Evolutionary conservation across 1,284 basidiomycete genomes (phyloP).

Genomic region (Exsudoporus floridanus): DNA sequence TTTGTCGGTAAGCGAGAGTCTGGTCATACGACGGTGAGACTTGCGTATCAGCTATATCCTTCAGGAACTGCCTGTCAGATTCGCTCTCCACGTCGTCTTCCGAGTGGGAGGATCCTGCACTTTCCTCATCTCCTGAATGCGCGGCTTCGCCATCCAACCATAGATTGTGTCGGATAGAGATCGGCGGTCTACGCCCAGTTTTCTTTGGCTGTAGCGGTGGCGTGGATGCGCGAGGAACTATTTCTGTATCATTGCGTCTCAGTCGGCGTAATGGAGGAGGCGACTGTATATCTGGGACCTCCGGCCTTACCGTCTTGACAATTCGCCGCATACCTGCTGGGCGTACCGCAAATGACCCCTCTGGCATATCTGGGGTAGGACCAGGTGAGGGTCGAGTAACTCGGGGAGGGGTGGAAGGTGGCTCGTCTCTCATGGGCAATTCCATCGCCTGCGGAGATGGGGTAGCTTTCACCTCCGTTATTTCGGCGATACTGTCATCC

Average conservation of each 20-base stretch:
- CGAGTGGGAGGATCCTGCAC: constrained; percentile 56
- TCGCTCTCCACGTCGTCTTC: constrained; percentile 64
- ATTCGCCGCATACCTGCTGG: constrained; percentile 38
- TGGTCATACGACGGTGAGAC: constrained; percentile 76
- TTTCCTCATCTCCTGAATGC: constrained; percentile 79
- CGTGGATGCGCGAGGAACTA: constrained; percentile 14
- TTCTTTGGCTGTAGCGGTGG: constrained; percentile 34
- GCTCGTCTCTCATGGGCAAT: constrained; percentile 35
- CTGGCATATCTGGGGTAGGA: constrained; percentile 33
- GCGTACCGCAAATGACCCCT: constrained; percentile 57
- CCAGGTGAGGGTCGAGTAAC: constrained; percentile 21
- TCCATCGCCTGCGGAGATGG: constrained; percentile 19
- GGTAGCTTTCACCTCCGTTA: constrained; percentile 5
- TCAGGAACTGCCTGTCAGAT: constrained; percentile 68
- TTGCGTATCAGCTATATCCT: constrained; percentile 68
- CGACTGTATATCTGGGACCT: constrained; percentile 38
- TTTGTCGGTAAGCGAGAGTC: constrained; percentile 60
- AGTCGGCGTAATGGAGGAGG: constrained; percentile 48
- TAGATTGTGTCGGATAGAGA: constrained; percentile 46
- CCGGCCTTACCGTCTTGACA: constrained; percentile 29
- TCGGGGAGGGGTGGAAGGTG: constrained; percentile 42
- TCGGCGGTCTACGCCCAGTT: constrained; percentile 32
- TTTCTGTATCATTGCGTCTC: constrained; percentile 33
- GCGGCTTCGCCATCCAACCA: constrained; percentile 67
- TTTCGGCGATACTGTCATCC: constrained; percentile 12